Base-by-base conservation (phyloP, 148 eudicot genomes). In the Bassia scoparia region DNA sequence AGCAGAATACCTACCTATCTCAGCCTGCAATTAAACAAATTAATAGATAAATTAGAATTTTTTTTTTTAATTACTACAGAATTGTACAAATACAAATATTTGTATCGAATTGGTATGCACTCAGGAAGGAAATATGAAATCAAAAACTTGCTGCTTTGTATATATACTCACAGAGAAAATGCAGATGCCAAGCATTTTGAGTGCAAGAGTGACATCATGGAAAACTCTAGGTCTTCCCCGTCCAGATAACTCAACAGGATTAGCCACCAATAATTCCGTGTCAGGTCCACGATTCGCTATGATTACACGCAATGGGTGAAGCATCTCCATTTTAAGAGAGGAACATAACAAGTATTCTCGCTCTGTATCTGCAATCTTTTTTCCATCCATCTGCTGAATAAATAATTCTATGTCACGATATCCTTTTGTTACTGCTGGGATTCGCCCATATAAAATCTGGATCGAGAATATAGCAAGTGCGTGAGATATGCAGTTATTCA, bases 241-340 rank as follows among this genome's bases (percentile, higher is more conserved):
- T 75, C 97, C 92, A 50, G 83, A 86, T 78, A 82, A 75, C 80
- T 91, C 97, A 41, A 89, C 94, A 26, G 92, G 97, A 84, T 91
- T 89, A 53, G 97, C 90, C 74, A 89, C 95, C 76, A 91, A 65
- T 60, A 91, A 86, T 78, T 91, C 97, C 4, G 95, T 84, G 68
- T 91, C 97, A 75, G 97, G 97, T 35, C 97, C 97, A 61, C 97
- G 92, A 65, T 84, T 85, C 24, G 90, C 81, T 67, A 91, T 84
- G 30, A 86, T 80, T 48, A 89, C 97, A 29, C 97, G 87, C 73
- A 91, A 68, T 20, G 95, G 92, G 70, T 91, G 97, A 79, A 91
- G 90, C 88, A 91, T 85, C 79, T 91, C 95, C 75, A 82, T 74
- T 80, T 84, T 89, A 71, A 91, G 82, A 72, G 82, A 80, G 69